Evolutionary conservation across 2,329 filamentous ascomycete genomes (phyloP).

Genomic region (Epichloe brachyelytri): DNA sequence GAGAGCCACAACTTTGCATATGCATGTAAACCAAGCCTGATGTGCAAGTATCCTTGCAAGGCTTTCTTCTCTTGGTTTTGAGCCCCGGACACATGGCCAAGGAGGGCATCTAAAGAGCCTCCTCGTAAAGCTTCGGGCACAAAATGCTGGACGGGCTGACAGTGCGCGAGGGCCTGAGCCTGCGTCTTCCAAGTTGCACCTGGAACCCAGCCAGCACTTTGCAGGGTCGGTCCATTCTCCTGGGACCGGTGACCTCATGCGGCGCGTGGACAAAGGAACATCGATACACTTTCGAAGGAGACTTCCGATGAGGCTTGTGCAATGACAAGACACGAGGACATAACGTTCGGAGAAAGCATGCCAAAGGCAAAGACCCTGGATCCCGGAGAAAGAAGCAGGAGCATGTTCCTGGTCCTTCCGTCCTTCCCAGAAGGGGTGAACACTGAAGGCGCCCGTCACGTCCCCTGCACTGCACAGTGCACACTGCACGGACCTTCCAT

Average conservation of each 20-base stretch:
- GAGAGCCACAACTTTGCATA: neutral
- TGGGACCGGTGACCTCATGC: constrained; percentile 5
- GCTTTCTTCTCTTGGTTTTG: neutral
- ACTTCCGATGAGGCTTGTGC: neutral
- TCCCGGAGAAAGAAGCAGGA: neutral
- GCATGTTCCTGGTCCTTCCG: neutral
- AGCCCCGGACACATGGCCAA: neutral
- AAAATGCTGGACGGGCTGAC: neutral
- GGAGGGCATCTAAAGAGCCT: neutral
- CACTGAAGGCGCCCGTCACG: neutral
- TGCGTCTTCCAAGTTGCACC: constrained; percentile 1
- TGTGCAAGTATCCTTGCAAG: neutral
- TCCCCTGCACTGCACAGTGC: neutral
- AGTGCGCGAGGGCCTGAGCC: neutral
- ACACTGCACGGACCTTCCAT: too few species aligned
- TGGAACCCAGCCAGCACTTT: neutral
- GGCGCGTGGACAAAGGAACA: neutral
- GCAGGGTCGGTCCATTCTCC: constrained; percentile 8
- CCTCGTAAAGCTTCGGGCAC: neutral
- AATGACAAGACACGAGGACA: neutral
- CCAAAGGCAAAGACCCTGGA: neutral
- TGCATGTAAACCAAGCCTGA: neutral
- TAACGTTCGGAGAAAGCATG: neutral
- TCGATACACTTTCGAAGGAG: too few species aligned
- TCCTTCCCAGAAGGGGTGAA: neutral